These are phyloP conservation scores for Capsicum pubescens DNA, from an alignment of 257 asterid genomes.

Conservation along the genomic window DNA sequence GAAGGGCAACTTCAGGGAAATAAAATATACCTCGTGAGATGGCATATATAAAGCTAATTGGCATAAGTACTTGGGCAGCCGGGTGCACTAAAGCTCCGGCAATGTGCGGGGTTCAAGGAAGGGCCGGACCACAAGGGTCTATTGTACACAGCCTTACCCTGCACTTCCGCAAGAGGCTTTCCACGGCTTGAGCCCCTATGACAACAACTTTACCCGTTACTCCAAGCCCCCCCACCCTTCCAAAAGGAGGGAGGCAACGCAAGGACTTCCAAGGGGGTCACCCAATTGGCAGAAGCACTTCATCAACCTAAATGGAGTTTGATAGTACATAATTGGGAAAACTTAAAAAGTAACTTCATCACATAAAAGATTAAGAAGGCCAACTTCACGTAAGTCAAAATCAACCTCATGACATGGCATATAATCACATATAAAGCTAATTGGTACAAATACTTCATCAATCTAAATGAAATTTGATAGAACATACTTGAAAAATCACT, in stretches of 20 bases:
- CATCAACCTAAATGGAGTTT: neutral
- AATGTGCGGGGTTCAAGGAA: too few relatives aligned
- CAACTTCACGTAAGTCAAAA: neutral
- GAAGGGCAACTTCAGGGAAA: neutral
- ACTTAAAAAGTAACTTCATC: neutral
- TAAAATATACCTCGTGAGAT: neutral
- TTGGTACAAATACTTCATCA: neutral
- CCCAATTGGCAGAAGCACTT: neutral
- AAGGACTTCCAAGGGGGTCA: too few relatives aligned
- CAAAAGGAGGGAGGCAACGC: too few relatives aligned
- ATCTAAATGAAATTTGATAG: neutral
- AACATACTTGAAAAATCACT: slow-evolving; percentile 66
- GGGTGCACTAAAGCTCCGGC: too few relatives aligned
- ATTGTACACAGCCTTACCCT: too few relatives aligned
- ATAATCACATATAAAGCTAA: neutral
- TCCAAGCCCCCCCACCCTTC: neutral
- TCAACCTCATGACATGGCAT: neutral
- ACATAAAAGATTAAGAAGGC: neutral
- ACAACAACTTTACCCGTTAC: too few relatives aligned
- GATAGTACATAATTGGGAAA: slow-evolving; percentile 18
- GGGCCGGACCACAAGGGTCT: too few relatives aligned
- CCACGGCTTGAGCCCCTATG: too few relatives aligned
- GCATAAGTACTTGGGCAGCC: neutral
- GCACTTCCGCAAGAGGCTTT: too few relatives aligned
- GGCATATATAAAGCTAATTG: neutral